phyloP scores from a whole-genome alignment of 805 yeast species.

The Yarrowia sp. region DNA sequence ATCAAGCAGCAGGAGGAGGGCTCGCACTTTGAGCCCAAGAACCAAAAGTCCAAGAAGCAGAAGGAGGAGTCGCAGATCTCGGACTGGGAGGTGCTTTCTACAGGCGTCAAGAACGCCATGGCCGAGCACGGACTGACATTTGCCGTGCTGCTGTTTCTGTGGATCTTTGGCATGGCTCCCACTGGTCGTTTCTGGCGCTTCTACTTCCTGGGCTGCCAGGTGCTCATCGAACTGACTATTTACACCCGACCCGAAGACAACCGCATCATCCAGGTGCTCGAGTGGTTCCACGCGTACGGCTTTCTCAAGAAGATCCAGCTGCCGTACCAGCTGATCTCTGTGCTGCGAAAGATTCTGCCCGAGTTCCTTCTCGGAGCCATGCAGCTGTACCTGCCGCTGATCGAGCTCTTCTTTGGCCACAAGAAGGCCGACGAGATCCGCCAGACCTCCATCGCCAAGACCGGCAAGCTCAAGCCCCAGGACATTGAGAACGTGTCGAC shows the following conservation, averaged over 20 bases:
- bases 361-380: conserved; percentile 14
- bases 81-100: conserved; percentile 19
- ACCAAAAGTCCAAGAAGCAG: neutral
- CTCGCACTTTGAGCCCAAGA: conserved; percentile 1
- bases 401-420: conserved; percentile 10
- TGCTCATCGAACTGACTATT: conserved; percentile 32
- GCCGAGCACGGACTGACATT: conserved; percentile 29
- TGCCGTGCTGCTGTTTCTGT: conserved; percentile 29
- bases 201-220: conserved; percentile 30
- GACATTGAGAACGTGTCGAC: conserved; percentile 15
- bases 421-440: conserved; percentile 13
- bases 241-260: conserved; percentile 32
- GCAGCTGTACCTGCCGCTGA: conserved; percentile 21
- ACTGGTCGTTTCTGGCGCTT: conserved; percentile 34
- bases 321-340: conserved; percentile 21
- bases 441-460: conserved; percentile 17
- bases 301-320: conserved; percentile 28
- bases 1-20: conserved; percentile 22
- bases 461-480: conserved; percentile 21
- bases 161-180: conserved; percentile 30
- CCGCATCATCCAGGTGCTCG: conserved; percentile 14
- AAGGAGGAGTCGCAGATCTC: neutral
- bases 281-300: conserved; percentile 32
- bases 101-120: conserved; percentile 27
- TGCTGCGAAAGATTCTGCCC: conserved; percentile 15